Base-by-base conservation (phyloP, 2,329 filamentous ascomycete species). In the Fusarium chlamydosporum region DNA sequence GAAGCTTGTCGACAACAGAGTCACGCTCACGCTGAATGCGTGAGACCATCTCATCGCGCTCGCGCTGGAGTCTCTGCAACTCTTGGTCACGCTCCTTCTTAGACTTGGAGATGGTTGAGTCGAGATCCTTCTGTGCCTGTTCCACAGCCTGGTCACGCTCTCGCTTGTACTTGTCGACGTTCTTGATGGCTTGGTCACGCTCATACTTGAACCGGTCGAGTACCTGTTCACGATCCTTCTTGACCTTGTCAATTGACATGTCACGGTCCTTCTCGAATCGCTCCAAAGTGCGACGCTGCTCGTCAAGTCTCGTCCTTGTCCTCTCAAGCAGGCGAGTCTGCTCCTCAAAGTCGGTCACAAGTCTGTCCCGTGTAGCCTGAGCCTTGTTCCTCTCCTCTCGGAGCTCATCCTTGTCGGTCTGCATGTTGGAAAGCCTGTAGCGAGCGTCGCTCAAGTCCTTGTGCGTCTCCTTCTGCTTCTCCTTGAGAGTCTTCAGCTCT, bases 351-450 rank as follows among this genome's bases (percentile, higher is more conserved):
- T 72, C 70, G 3, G 10, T 23, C 6, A 53, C 64, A 13, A 75
- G 68, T 29, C 62, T 70, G 13, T 75, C 73, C 7, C 62, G 60
- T 16, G 70, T 65, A 4, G 69, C 62, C 7, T 71, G 64, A 5
- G 65, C 71, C 61, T 72, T 73, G 65, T 72, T 73, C 6, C 72
- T 65, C 53, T 73, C 73, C 7, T 71, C 54, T 12, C 68, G 58
- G 4, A 75, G 70, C 51, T 75, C 72, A 15, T 75, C 72, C 27
- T 74, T 74, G 55, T 75, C 73, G 16, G 60, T 68, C n/a, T 75
- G 71, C 33, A 73, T 56, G 35, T 45, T 57, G 4, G 70, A 65
- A n/a, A 75, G 63, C 31, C 67, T 63, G 33, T 70, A 56, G 3
- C 73, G 68, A 20, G 73, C 70, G 8, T 75, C 73, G 6, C 72